Base-by-base conservation (phyloP, 768 basidiomycete species). In the Termitomyces heimii region DNA sequence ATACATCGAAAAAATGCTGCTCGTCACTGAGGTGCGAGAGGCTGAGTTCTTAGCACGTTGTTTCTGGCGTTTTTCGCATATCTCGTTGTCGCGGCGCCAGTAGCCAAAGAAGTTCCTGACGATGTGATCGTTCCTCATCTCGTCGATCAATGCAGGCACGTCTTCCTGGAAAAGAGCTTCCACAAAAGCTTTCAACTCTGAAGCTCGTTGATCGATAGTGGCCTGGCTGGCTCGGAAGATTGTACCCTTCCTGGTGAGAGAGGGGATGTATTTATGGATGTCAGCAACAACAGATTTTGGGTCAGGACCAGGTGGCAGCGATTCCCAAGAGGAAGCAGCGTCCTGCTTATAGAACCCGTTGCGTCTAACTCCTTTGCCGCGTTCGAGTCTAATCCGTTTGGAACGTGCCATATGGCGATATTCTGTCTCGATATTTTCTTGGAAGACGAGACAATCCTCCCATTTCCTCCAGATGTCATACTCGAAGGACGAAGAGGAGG, bases 381-480 rank as follows among this genome's bases (percentile, higher is more conserved):
- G 81, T 5, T 74, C 70, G 12, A 92, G 80, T 32, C 88, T 83
- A 28, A 73, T 75, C 14, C 84, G 84, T 71, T 90, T 92, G 63
- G 81, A 79, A 31, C 83, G 77, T 14, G 90, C 84, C 62, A 83
- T 75, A 26, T 77, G 75, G 20, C 71, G 63, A 63, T 92, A 93
- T 65, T 88, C 85, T 16, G 66, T 60, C 68, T 91, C 89, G 10
- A 93, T 73, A 2, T 72, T 70, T 43, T 86, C 83, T 67, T 93
- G 91, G 63, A 92, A 85, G 73, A 76, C 81, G 10, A 93, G 73
- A 57, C 88, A 91, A 63, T 93, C 91, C 56, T 91, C 91, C 91
- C 91, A 93, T 46, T 79, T 75, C 28, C 91, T 77, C 82, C 88
- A 90, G 37, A 93, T 75, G 14, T 87, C 85, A 64, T 93, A 92